Evolutionary conservation across 441 rosid species (phyloP).

Genomic region (Bocquillonia castaneifolia): DNA sequence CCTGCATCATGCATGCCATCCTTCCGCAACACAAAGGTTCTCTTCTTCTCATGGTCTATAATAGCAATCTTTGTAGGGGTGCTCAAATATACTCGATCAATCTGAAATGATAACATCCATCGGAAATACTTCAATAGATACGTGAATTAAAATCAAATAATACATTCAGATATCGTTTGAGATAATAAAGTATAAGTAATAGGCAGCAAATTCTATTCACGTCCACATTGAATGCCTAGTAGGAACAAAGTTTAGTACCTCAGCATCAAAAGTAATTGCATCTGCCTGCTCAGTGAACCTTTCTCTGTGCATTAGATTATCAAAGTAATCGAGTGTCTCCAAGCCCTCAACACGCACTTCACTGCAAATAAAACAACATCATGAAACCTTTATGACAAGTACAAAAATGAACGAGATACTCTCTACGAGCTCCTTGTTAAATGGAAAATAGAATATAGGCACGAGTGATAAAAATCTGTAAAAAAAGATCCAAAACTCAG

Average conservation of each 20-base stretch:
- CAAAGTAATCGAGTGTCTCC: constrained; percentile 89
- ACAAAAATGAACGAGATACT: constrained; percentile 10
- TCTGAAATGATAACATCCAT: constrained; percentile 30
- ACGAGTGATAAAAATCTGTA: neutral
- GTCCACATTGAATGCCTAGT: neutral
- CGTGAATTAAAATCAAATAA: neutral
- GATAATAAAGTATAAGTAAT: neutral
- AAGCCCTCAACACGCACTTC: constrained; percentile 96
- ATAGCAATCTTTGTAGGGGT: constrained; percentile 87
- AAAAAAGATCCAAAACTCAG: neutral
- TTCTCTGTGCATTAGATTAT: constrained; percentile 69
- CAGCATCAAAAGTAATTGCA: constrained; percentile 90
- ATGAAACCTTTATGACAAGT: constrained; percentile 14
- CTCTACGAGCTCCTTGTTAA: neutral
- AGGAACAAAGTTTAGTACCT: constrained; percentile 38
- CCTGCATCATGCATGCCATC: constrained; percentile 96
- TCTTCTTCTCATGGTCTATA: constrained; percentile 89
- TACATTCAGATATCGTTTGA: neutral
- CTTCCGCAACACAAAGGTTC: constrained; percentile 81
- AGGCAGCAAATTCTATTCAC: neutral
- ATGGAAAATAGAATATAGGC: neutral
- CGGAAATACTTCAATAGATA: neutral
- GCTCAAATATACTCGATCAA: constrained; percentile 76
- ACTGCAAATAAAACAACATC: constrained; percentile 47
- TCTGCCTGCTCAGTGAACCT: constrained; percentile 95